These are phyloP conservation scores for Pestalotiopsis sp. DNA, from an alignment of 2,329 filamentous ascomycete species.

Conservation along the genomic window DNA sequence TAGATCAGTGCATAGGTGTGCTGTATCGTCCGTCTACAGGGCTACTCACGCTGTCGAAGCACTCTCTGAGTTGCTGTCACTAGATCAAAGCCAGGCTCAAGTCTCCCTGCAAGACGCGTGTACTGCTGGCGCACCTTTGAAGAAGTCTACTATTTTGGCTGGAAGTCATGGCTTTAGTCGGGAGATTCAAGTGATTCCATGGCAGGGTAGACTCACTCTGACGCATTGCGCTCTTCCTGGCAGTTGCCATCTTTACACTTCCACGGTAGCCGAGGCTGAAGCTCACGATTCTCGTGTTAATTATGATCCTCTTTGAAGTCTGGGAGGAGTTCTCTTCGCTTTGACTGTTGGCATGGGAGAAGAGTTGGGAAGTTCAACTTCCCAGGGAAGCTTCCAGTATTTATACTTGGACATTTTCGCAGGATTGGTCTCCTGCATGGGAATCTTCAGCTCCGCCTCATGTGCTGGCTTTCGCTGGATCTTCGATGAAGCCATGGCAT, in stretches of 20 bases:
- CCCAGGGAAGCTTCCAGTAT: not conserved
- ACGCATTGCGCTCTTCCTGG: not conserved
- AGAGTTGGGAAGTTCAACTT: not conserved
- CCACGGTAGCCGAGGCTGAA: not conserved
- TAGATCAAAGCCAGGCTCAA: not conserved
- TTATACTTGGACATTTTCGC: not conserved
- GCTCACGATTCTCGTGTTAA: not conserved
- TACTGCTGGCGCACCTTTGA: not conserved
- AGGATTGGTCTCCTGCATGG: not conserved
- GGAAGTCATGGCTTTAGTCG: not conserved
- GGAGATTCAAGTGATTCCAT: no score
- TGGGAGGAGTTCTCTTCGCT: not conserved
- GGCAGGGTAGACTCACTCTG: not conserved
- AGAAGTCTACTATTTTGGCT: not conserved
- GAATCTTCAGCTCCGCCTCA: not conserved
- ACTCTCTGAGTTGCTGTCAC: not conserved
- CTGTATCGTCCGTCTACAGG: not conserved
- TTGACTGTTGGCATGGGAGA: not conserved
- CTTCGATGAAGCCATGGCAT: not conserved
- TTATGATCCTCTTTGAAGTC: not conserved
- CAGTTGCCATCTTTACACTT: not conserved
- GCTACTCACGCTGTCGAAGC: not conserved
- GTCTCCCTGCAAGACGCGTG: not conserved
- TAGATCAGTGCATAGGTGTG: not conserved
- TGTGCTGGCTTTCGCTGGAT: not conserved